phyloP scores from a whole-genome alignment of 208 protist genomes.

The Trichomonas gallinae region DNA sequence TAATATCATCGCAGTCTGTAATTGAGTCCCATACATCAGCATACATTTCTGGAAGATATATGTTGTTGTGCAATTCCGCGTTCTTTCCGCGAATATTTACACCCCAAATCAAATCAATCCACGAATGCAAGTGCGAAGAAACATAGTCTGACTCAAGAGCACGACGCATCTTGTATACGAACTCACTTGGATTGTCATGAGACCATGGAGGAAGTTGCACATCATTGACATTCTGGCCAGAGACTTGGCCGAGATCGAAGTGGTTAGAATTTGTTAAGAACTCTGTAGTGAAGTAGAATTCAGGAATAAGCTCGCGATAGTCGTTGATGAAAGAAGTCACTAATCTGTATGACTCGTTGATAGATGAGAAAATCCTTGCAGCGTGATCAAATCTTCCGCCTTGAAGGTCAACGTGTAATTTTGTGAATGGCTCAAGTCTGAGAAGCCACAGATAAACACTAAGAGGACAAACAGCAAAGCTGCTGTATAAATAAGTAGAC shows the following conservation, averaged over 20 bases:
- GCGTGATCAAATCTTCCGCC: conserved; percentile 61
- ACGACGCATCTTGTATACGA: background rate
- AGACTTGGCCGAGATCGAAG: conserved; percentile 40
- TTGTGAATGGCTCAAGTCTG: conserved; percentile 33
- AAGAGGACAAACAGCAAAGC: conserved; percentile 84
- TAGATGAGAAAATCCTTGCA: background rate
- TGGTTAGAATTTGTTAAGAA: conserved; percentile 44
- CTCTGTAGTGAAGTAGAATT: conserved; percentile 49
- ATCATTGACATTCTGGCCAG: conserved; percentile 24
- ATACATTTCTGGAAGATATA: background rate
- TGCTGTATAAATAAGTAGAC: conserved; percentile 88
- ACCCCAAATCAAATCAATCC: conserved; percentile 27
- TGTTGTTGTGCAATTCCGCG: background rate
- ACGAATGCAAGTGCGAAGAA: conserved; percentile 43
- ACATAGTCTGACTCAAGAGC: conserved; percentile 62
- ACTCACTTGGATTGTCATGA: background rate
- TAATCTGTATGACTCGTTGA: background rate
- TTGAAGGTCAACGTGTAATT: conserved; percentile 33
- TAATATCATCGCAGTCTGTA: background rate
- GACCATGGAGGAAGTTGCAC: conserved; percentile 34
- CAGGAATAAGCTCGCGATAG: conserved; percentile 42
- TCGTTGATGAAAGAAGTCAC: background rate
- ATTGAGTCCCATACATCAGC: background rate
- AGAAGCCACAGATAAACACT: conserved; percentile 44
- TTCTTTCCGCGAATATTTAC: background rate